Conservation (phyloP, 495 filamentous ascomycete genomes). For the Jackrogersella multiformis region DNA sequence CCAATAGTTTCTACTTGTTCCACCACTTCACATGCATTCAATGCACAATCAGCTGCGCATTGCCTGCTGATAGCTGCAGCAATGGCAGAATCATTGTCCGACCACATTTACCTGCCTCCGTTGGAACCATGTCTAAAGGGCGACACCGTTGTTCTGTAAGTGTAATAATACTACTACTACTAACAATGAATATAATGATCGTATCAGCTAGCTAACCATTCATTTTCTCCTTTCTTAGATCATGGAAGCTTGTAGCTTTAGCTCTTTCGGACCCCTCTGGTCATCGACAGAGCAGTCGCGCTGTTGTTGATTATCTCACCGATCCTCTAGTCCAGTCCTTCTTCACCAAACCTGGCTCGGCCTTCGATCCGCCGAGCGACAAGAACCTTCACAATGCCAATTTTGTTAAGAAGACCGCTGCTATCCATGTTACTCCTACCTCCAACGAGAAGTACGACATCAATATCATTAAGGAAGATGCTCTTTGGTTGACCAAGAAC, state of each 20-base stretch:
- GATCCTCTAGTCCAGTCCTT: slow-evolving; percentile 71
- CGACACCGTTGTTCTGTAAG: slow-evolving; percentile 55
- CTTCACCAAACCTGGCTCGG: slow-evolving; percentile 69
- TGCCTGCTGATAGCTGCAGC: slow-evolving; percentile 65
- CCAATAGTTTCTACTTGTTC: slow-evolving; percentile 20
- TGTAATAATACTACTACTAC: slow-evolving; percentile 5
- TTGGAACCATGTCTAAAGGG: slow-evolving; percentile 59
- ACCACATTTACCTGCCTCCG: slow-evolving; percentile 59
- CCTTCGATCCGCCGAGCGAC: slow-evolving; percentile 66
- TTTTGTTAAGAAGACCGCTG: slow-evolving; percentile 87
- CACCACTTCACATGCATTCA: slow-evolving; percentile 45
- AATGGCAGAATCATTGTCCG: slow-evolving; percentile 69
- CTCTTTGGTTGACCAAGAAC: slow-evolving; percentile 82
- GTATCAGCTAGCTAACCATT: slow-evolving; percentile 26
- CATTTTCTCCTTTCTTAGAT: slow-evolving; percentile 58
- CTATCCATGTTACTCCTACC: slow-evolving; percentile 84
- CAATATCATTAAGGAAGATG: slow-evolving; percentile 83
- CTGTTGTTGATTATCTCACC: slow-evolving; percentile 70
- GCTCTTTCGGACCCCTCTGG: slow-evolving; percentile 65
- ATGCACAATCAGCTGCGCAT: slow-evolving; percentile 44
- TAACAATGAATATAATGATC: not conserved
- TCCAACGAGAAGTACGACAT: slow-evolving; percentile 75
- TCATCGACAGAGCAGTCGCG: slow-evolving; percentile 57
- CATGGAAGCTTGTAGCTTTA: slow-evolving; percentile 78
- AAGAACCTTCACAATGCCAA: slow-evolving; percentile 50